A percentile compares a stretch with the other conserved stretches of the same genome.
These are phyloP conservation scores for Lipomyces lipofer DNA, from an alignment of 805 yeast species.

Conservation along the genomic window DNA sequence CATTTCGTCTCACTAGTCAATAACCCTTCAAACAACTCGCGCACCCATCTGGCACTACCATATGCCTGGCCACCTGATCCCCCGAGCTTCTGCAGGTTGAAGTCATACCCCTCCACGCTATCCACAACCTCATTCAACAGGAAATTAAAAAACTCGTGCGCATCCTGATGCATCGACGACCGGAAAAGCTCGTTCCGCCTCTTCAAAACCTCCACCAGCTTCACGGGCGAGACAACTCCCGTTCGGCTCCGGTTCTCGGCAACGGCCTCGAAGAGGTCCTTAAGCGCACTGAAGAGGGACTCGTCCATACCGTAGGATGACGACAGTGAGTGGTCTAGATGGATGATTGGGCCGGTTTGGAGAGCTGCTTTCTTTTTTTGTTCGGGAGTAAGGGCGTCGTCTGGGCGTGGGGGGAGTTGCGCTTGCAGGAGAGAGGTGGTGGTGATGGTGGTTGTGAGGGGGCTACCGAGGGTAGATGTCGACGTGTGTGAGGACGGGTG, in stretches of 20 bases:
- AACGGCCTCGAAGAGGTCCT: slow-evolving; percentile 84
- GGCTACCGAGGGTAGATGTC: neutral
- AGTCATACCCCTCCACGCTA: slow-evolving; percentile 41
- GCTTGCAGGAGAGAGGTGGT: slow-evolving; percentile 3
- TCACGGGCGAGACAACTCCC: slow-evolving; percentile 84
- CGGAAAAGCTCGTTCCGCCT: slow-evolving; percentile 81
- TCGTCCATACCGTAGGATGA: slow-evolving; percentile 52
- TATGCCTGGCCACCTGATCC: neutral
- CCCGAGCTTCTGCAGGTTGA: slow-evolving; percentile 9
- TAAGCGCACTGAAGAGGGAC: slow-evolving; percentile 63
- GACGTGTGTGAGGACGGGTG: slow-evolving; percentile 2
- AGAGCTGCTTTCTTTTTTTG: slow-evolving; percentile 23
- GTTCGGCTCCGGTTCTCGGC: slow-evolving; percentile 64
- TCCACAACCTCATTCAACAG: slow-evolving; percentile 71
- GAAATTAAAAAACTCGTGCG: slow-evolving; percentile 93
- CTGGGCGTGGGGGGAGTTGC: neutral
- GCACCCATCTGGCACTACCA: slow-evolving; percentile 52
- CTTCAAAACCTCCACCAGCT: slow-evolving; percentile 72
- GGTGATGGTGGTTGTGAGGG: neutral
- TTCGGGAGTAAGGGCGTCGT: slow-evolving; percentile 26
- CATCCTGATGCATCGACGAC: slow-evolving; percentile 96
- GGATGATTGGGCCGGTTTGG: slow-evolving; percentile 49
- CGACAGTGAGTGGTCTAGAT: slow-evolving; percentile 68
- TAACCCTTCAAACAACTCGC: slow-evolving; percentile 77
- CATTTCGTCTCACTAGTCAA: slow-evolving; percentile 88